Conservation (phyloP, 2,329 filamentous ascomycete species). For the Epicoccum nigrum region DNA sequence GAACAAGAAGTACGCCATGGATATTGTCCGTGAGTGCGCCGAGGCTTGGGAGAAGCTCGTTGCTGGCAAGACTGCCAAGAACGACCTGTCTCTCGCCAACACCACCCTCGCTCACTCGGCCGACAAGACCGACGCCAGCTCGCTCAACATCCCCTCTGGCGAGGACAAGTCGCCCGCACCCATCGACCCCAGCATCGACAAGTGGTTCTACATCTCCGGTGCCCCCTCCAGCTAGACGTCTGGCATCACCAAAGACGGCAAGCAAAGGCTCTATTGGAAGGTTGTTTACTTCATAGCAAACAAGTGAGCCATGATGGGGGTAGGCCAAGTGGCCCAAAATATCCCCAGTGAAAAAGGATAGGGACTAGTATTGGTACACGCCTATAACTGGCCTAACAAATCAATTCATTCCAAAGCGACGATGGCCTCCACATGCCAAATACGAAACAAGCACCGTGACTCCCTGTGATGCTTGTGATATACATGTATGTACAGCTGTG, state of each 20-base stretch:
- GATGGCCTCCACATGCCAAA: constrained; percentile 7
- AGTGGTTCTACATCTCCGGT: constrained; percentile 99
- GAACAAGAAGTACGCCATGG: constrained; percentile 98
- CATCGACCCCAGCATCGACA: constrained; percentile 96
- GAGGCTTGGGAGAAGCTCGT: constrained; percentile 98
- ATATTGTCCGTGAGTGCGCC: constrained; percentile 92
- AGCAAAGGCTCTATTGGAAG: constrained; percentile 1
- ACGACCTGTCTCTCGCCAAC: constrained; percentile 83
- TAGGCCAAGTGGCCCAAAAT: not conserved
- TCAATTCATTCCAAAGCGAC: constrained; percentile 27
- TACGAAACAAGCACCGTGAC: constrained; percentile 30
- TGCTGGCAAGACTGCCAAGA: constrained; percentile 81
- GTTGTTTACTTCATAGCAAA: constrained; percentile 1
- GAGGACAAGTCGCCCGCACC: constrained; percentile 84
- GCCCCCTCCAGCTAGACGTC: constrained; percentile 66
- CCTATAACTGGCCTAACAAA: constrained; percentile 21
- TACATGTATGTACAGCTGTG: constrained; percentile 20
- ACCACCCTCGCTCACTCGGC: constrained; percentile 74
- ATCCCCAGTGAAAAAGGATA: not conserved
- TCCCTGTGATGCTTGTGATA: constrained; percentile 31
- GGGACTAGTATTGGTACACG: constrained; percentile 3
- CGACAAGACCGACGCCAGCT: constrained; percentile 70
- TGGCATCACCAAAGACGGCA: constrained; percentile 1
- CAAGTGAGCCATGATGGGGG: not conserved
- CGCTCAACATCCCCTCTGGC: constrained; percentile 77